Conservation (phyloP, 495 filamentous ascomycete genomes). For the Aspergillus leporis region DNA sequence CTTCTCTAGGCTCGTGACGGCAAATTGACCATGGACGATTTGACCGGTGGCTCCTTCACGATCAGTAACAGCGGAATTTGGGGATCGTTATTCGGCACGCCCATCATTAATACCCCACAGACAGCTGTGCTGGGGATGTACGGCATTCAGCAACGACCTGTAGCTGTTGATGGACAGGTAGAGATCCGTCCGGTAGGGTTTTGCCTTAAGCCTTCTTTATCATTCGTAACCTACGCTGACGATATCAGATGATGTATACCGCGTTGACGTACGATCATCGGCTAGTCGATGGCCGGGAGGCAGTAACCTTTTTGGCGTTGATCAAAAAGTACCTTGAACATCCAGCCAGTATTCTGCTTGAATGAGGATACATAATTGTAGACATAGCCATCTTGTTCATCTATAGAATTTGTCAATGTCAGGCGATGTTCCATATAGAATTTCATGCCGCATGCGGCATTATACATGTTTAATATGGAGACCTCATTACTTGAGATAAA, state of each 20-base stretch:
- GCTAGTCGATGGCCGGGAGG: conserved; percentile 83
- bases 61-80: conserved; percentile 81
- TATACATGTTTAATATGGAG: too few species aligned
- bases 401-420: not conserved
- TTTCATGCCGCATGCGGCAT: too few species aligned
- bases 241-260: conserved; percentile 80
- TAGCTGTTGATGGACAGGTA: conserved; percentile 78
- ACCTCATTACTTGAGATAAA: too few species aligned
- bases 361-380: not conserved
- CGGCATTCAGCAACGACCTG: conserved; percentile 83
- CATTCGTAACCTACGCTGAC: not conserved
- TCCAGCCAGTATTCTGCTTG: conserved; percentile 74
- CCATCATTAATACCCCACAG: conserved; percentile 91
- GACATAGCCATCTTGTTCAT: not conserved
- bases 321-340: conserved; percentile 89
- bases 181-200: conserved; percentile 69
- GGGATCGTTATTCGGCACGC: conserved; percentile 80
- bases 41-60: conserved; percentile 94
- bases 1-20: conserved; percentile 68
- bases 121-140: conserved; percentile 83
- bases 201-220: not conserved
- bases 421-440: not conserved
- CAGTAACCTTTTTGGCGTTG: conserved; percentile 77
- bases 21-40: conserved; percentile 92
- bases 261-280: conserved; percentile 91